phyloP scores from a whole-genome alignment of 306 rosid genomes.

The Hylodesmum podocarpum region DNA sequence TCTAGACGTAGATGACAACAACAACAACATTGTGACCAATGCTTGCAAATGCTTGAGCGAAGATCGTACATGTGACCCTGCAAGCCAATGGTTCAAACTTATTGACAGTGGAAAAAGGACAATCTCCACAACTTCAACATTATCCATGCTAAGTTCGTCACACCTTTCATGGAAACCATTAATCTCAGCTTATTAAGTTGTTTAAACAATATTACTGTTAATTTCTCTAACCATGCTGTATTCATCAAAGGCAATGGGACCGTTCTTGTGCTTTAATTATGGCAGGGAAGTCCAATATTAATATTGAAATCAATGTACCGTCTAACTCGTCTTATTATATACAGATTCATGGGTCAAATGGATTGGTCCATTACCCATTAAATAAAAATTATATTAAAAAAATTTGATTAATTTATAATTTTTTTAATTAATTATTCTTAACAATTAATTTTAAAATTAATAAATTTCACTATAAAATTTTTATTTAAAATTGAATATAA shows the following conservation, averaged over 20 bases:
- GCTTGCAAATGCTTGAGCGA: constrained; percentile 67
- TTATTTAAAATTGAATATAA: no score
- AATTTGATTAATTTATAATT: no score
- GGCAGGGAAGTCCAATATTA: not conserved
- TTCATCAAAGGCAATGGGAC: not conserved
- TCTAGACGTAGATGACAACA: constrained; percentile 61
- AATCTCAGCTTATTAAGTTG: constrained; percentile 16
- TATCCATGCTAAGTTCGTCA: constrained; percentile 28
- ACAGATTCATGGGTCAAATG: no score
- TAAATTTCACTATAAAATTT: no score
- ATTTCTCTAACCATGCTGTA: not conserved
- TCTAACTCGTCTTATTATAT: no score
- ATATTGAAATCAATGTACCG: not conserved
- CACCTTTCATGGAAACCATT: constrained; percentile 19
- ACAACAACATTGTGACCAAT: constrained; percentile 57
- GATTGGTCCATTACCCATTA: no score
- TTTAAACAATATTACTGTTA: not conserved
- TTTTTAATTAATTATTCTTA: no score
- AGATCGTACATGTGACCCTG: constrained; percentile 65
- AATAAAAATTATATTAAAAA: no score
- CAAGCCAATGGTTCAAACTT: constrained; percentile 83
- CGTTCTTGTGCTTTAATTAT: not conserved
- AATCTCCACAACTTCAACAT: not conserved
- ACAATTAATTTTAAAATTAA: no score
- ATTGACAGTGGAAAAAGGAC: constrained; percentile 56